Evolutionary conservation across 1,284 basidiomycete species (phyloP).

Genomic region (Crepidotus sp.): DNA sequence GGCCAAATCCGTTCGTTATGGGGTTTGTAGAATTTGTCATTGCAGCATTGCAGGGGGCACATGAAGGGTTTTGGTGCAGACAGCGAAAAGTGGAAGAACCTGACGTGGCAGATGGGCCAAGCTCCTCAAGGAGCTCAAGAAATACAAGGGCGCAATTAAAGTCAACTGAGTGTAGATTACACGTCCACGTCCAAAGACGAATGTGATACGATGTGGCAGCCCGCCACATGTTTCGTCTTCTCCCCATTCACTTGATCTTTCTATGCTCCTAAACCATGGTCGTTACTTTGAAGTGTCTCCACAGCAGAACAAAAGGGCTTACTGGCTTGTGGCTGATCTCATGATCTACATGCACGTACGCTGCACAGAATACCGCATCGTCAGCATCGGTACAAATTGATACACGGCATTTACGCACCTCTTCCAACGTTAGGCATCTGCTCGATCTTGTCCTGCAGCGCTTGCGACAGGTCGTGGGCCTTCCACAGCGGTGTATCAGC

Average conservation of each 20-base stretch:
- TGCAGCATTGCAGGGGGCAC: conserved; percentile 20
- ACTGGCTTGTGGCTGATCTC: conserved; percentile 17
- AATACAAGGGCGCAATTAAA: conserved; percentile 14
- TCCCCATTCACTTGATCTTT: conserved; percentile 7
- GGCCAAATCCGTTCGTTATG: conserved; percentile 24
- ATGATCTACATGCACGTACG: conserved; percentile 18
- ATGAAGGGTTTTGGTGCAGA: conserved; percentile 19
- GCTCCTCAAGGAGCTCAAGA: conserved; percentile 10
- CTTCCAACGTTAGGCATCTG: conserved; percentile 85
- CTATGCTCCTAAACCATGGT: conserved; percentile 16
- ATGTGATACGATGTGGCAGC: no score
- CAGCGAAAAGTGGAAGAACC: conserved; percentile 18
- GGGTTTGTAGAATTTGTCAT: conserved; percentile 25
- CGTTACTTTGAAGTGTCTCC: neutral
- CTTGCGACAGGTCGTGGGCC: conserved; percentile 88
- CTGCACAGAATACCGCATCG: neutral
- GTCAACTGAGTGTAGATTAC: neutral
- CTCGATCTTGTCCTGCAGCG: conserved; percentile 92
- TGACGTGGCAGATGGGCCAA: conserved; percentile 20
- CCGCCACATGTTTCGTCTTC: no score
- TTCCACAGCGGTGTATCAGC: conserved; percentile 85
- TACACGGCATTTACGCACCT: conserved; percentile 22
- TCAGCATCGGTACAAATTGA: neutral
- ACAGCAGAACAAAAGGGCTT: neutral
- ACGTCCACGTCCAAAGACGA: no score